Conservation (phyloP, 768 basidiomycete species). For the Rhodosporidiobolus sp. region DNA sequence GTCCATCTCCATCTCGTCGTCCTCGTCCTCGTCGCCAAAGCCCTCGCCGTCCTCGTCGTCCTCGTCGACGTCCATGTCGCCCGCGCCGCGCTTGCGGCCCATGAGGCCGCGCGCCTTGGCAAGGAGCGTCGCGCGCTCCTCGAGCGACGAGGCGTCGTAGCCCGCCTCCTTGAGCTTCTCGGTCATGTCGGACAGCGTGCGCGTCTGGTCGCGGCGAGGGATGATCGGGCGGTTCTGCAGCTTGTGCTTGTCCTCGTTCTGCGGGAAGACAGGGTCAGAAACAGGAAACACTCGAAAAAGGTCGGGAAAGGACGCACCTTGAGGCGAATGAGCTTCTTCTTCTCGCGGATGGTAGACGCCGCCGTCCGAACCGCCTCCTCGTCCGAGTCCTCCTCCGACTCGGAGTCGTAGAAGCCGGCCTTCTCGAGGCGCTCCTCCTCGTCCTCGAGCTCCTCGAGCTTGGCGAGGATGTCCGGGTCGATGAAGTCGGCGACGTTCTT, state of each 20-base stretch:
- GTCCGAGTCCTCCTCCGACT: constrained; percentile 75
- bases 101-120: constrained; percentile 61
- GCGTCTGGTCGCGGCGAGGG: constrained; percentile 62
- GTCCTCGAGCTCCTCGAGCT: constrained; percentile 91
- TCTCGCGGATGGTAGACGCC: constrained; percentile 58
- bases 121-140: constrained; percentile 80
- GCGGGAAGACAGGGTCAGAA: no score
- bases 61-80: constrained; percentile 50
- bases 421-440: constrained; percentile 92
- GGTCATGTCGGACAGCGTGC: constrained; percentile 70
- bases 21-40: constrained; percentile 44
- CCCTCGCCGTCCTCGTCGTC: constrained; percentile 36
- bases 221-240: constrained; percentile 82
- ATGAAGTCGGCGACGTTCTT: constrained; percentile 99
- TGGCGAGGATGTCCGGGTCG: constrained; percentile 93
- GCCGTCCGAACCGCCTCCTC: constrained; percentile 67
- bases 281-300: no score
- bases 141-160: constrained; percentile 77
- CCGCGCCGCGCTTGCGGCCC: constrained; percentile 52
- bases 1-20: constrained; percentile 51
- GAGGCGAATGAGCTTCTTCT: constrained; percentile 49
- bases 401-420: constrained; percentile 91
- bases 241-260: constrained; percentile 74
- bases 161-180: constrained; percentile 80
- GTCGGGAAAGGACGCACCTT: constrained; percentile 43